Conservation (phyloP, 1,139 yeast genomes). For the Debaryomyces singareniensis region DNA sequence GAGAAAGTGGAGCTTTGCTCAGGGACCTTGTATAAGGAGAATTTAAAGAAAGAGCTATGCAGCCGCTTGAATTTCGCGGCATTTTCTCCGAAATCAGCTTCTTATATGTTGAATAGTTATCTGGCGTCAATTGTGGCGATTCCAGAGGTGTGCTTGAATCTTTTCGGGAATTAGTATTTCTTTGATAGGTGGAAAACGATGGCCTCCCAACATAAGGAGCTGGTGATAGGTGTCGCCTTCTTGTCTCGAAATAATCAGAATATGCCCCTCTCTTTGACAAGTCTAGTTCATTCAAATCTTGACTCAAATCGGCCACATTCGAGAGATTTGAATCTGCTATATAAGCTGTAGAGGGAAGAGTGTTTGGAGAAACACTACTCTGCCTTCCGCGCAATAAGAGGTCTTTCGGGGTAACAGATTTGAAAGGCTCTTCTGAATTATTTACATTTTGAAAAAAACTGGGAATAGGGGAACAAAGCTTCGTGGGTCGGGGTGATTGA, state of each 20-base stretch:
- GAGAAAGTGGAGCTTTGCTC: conserved; percentile 68
- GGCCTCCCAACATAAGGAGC: conserved; percentile 41
- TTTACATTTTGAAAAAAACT: conserved; percentile 12
- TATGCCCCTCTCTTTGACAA: conserved; percentile 11
- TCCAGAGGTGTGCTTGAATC: conserved; percentile 34
- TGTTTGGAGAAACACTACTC: conserved; percentile 8
- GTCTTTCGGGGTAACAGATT: conserved; percentile 35
- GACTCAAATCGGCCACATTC: conserved; percentile 14
- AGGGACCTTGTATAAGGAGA: conserved; percentile 10
- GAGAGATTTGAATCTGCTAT: conserved; percentile 7
- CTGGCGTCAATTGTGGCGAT: conserved; percentile 28
- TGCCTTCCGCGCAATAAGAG: conserved; percentile 27
- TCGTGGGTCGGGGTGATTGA: conserved; percentile 30
- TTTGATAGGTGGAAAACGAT: conserved; percentile 51
- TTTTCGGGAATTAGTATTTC: conserved; percentile 29
- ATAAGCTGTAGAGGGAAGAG: conserved; percentile 14
- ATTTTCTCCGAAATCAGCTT: background rate
- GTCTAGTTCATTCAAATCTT: conserved; percentile 24
- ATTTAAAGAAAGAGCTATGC: background rate
- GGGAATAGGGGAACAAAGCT: conserved; percentile 20
- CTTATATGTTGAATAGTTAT: conserved; percentile 3
- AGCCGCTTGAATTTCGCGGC: conserved; percentile 4
- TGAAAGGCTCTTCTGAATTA: conserved; percentile 11
- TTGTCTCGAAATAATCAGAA: conserved; percentile 23
- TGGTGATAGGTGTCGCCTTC: conserved; percentile 52